Base-by-base conservation (phyloP, 805 yeast species). In the Wickerhamomyces tratensis region DNA sequence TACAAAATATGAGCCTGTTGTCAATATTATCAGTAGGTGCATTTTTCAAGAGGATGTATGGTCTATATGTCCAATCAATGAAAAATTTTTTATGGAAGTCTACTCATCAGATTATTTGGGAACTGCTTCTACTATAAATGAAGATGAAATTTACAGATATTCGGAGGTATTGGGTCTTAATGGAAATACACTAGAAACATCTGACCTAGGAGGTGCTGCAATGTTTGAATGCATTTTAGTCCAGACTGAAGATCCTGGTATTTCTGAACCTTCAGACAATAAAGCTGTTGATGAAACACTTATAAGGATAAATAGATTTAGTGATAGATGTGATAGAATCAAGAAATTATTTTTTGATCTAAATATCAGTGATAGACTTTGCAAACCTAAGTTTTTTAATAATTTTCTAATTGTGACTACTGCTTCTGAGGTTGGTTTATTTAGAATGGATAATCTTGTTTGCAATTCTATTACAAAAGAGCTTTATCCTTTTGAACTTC, bases 11-110 rank as follows among this genome's bases (percentile, higher is more conserved):
- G 25, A 25, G 5, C 35, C 43, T 9, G 7, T n/a, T 3, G 66
- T 69, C 5, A 36, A 25, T 6, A 65, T 68, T 1, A 43, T 48
- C 0, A 54, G 59, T 37, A 47, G 79, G 26, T 52, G 61, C 2
- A 43, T 65, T 10, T 42, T 76, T 26, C 60, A 60, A 8, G 79
- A 73, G 38, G 72, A 68, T 43, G 76, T 70, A 30, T 80, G 86
- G 86, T 69, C 81, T 0, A 58, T 69, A 7, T 63, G 61, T 39
- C 64, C 64, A 10, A 54, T 79, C 1, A 56, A 59, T 20, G 54
- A 63, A 2, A 48, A 48, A 5, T 64, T 56, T 42, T 79, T 81
- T 60, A 64, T 68, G 43, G 59, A 61, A n/a, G 86, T 79, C 6
- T 54, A 60, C 34, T 65, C 74, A 6, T 46, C 77, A 3, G 53